Evolutionary conservation across 352 stramenopile species (phyloP).

Genomic region (Phytophthora pluvialis): DNA sequence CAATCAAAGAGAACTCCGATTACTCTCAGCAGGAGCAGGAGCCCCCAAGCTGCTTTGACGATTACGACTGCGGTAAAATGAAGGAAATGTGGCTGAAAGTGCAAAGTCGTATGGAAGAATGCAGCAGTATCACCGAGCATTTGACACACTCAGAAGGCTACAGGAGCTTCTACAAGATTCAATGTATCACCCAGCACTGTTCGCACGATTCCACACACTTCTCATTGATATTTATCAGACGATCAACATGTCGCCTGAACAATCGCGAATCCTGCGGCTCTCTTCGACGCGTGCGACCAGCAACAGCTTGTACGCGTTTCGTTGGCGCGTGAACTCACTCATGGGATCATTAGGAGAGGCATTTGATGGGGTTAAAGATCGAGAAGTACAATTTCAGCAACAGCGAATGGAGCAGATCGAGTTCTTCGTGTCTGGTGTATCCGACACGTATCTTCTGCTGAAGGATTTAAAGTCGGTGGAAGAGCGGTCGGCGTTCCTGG

Average conservation of each 20-base stretch:
- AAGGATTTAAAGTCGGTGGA: slow-evolving; percentile 8
- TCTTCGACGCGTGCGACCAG: slow-evolving; percentile 4
- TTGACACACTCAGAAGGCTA: background rate
- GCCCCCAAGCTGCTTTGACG: background rate
- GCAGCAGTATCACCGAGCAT: background rate
- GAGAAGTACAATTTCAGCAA: background rate
- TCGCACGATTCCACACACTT: slow-evolving; percentile 3
- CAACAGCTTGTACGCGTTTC: slow-evolving; percentile 8
- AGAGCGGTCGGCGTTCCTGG: slow-evolving; percentile 3
- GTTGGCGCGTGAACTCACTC: slow-evolving; percentile 8
- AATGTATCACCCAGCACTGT: background rate
- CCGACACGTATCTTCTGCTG: slow-evolving; percentile 1
- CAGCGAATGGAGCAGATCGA: slow-evolving; percentile 3
- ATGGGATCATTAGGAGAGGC: background rate
- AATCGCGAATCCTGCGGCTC: slow-evolving; percentile 4
- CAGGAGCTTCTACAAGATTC: background rate
- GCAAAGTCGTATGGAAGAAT: background rate
- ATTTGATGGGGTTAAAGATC: background rate
- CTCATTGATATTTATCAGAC: slow-evolving; percentile 6
- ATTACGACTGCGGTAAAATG: background rate
- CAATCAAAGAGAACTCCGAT: background rate
- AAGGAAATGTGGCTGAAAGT: slow-evolving; percentile 1
- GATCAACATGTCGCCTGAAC: slow-evolving; percentile 10
- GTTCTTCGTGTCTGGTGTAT: background rate
- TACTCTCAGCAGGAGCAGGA: background rate